Percentiles rank a stretch among this genome's conserved stretches.
phyloP scores from a whole-genome alignment of 805 yeast genomes.

The Hanseniaspora vineae region DNA sequence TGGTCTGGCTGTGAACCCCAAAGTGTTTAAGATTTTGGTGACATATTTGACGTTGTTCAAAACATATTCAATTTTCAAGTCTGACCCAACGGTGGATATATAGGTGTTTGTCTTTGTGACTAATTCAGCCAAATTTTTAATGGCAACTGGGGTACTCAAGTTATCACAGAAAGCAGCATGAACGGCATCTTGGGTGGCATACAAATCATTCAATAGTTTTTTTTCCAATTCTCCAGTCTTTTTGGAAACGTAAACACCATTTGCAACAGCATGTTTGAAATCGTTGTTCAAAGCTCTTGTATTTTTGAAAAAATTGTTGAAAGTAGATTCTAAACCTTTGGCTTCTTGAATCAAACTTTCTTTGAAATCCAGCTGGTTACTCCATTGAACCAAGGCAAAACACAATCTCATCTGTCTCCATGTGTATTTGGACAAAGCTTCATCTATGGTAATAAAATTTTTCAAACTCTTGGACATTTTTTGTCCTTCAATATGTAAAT shows the following conservation, averaged over 20 bases:
- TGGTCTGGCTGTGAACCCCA: conserved; percentile 64
- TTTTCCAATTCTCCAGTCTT: conserved; percentile 46
- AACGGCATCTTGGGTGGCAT: conserved; percentile 40
- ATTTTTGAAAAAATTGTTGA: conserved; percentile 74
- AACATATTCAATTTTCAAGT: conserved; percentile 52
- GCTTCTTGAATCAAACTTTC: conserved; percentile 68
- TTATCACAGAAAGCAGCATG: conserved; percentile 83
- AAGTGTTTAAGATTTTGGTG: conserved; percentile 50
- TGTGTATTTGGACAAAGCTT: conserved; percentile 60
- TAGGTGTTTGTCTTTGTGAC: conserved; percentile 64
- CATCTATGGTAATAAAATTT: conserved; percentile 88
- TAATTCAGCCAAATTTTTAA: conserved; percentile 53
- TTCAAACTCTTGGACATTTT: conserved; percentile 94
- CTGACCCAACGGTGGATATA: conserved; percentile 39
- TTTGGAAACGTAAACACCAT: conserved; percentile 45
- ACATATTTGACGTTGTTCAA: conserved; percentile 53
- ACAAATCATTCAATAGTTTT: conserved; percentile 37
- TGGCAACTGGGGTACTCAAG: conserved; percentile 63
- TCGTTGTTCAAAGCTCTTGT: conserved; percentile 75
- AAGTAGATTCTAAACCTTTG: conserved; percentile 55
- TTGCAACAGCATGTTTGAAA: conserved; percentile 34
- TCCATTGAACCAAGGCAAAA: conserved; percentile 89
- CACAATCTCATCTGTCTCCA: conserved; percentile 82
- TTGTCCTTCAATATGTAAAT: conserved; percentile 95
- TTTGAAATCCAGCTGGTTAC: conserved; percentile 83